Base-by-base conservation (phyloP, 1,284 basidiomycete species). In the Microbotryum silenes-acaulis region DNA sequence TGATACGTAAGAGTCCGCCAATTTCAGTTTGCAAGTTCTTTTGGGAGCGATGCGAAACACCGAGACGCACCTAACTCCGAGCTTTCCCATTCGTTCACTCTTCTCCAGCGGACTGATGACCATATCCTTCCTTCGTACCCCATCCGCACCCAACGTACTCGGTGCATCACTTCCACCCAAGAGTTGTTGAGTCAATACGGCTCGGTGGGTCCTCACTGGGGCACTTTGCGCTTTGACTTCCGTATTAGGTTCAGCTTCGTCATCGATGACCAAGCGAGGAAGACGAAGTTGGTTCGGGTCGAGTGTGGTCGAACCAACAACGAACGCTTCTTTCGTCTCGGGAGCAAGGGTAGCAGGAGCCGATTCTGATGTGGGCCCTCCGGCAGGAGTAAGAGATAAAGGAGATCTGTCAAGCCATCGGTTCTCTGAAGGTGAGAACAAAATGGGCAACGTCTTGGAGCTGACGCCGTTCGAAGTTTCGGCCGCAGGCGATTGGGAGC, bases 31-130 rank as follows among this genome's bases (percentile, higher is more conserved):
- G 2, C 16, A 6, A 42, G 12, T 12, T 42, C 2, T 12, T 31
- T 31, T 7, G 9, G 29, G 8, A 31, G 31, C 7, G 31, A 31
- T 31, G 31, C 31, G 31, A 31, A 31, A 31, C 31, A 31, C 31
- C 31, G 8, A 9, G 31, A 42, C 16, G 37, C 16, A 18, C 59
- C 27, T 21, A 21, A 51, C 56, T 18, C 46, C 54, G 18, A 62
- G 54, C 48, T 37, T 46, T 54, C 68, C 68, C 7, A 70, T 33
- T 31, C 55, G 46, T n/a, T 56, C 62, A 53, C 62, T 55, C 54
- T 51, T 59, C 47, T 68, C 62, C 27, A 59, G 56, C n/a, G 65
- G 64, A 3, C 45, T 59, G 21, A 65, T 60, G 14, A 67, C 51
- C 27, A 57, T 56, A 29, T 66, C 63, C 49, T 57, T 62, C 29